Conservation (phyloP, 2,329 filamentous ascomycete species). For the Arthroderma uncinatum region DNA sequence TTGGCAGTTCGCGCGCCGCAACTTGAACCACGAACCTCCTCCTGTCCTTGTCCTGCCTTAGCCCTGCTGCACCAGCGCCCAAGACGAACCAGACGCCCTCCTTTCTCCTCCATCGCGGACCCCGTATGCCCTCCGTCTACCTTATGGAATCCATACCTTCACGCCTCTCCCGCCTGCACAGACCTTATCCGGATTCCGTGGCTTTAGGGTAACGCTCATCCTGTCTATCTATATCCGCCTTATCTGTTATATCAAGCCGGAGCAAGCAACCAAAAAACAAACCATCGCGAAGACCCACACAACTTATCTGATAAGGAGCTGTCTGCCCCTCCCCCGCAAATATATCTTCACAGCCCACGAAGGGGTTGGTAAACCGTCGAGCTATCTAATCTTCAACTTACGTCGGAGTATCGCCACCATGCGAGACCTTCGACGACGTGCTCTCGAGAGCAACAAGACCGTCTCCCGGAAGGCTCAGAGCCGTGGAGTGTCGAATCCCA, state of each 20-base stretch:
- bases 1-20: background rate
- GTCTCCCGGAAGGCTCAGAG: conserved; percentile 45
- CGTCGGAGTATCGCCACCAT: conserved; percentile 23
- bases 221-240: background rate
- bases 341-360: background rate
- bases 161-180: conserved; percentile 4
- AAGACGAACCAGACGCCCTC: background rate
- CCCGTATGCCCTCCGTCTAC: background rate
- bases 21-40: no score
- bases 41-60: background rate
- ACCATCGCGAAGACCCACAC: background rate
- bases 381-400: background rate
- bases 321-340: background rate
- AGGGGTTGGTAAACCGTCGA: background rate
- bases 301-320: background rate
- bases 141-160: background rate
- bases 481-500: conserved; percentile 42
- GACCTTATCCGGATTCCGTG: background rate
- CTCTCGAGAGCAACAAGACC: conserved; percentile 55
- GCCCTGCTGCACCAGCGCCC: conserved; percentile 1
- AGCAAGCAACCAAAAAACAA: background rate
- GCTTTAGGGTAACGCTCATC: background rate
- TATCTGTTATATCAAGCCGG: background rate
- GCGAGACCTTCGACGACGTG: conserved; percentile 45
- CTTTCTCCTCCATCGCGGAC: background rate